Base-by-base conservation (phyloP, 345 rosid species). In the Tarenaya hassleriana region DNA sequence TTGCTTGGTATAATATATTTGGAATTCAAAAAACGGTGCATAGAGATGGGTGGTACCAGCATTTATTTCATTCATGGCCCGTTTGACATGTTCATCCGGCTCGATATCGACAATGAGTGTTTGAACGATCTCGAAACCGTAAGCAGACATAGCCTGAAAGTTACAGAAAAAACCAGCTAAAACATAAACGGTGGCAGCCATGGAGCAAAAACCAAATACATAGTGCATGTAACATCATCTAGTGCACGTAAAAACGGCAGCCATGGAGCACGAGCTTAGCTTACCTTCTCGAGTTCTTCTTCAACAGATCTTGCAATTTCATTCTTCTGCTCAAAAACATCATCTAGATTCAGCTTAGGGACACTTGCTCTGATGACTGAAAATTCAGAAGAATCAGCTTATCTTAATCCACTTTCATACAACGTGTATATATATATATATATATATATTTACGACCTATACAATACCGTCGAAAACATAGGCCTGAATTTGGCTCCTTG, bases 291-390 rank as follows among this genome's bases (percentile, higher is more conserved):
- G 14, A 78, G 80, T 58, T 78, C 80, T 5, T 64, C 72, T 67
- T 78, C 83, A 32, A 78, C 80, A 46, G 69, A 74, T 68, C 54
- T 78, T 0, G 80, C 83, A 31, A 75, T 78, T 2, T 72, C 78
- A 64, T 75, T 78, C 76, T 75, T 78, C 62, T 78, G 84, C 46
- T 78, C 80, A 35, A 78, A 78, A 38, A 62, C 84, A 61, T 69
- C 68, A 59, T 78, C 84, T 20, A 78, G 42, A 46, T 60, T 40
- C 62, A 78, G 20, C 63, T 72, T 75, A 0, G 84, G 84, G 7
- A 78, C 84, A 50, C 76, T 73, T 33, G 84, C 84, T 46, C 84
- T 60, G 16, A 78, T 78, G 11, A 78, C 83, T 78, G 19, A 31
- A 40, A 12, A 47, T 45, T 38, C 55, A 7, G 4, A 34, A 42